Evolutionary conservation across 108 stramenopile species (phyloP).

Genomic region (Cyclotella baltica): DNA sequence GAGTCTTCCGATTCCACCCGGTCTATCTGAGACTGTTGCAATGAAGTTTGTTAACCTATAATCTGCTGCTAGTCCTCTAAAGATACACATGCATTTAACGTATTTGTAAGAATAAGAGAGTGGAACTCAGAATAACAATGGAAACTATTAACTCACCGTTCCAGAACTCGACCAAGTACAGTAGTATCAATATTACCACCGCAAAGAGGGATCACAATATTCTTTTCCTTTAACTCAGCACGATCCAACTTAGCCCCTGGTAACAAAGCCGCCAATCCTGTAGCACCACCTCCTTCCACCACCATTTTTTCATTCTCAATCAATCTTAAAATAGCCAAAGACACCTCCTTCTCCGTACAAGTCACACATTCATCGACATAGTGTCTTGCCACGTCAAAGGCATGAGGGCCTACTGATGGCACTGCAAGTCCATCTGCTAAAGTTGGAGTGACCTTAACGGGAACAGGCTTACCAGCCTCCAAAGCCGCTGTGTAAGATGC

Average conservation of each 20-base stretch:
- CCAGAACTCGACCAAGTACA: constrained; percentile 83
- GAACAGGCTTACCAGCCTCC: constrained; percentile 78
- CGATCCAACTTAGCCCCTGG: constrained; percentile 90
- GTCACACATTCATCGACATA: constrained; percentile 91
- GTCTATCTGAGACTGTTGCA: constrained; percentile 94
- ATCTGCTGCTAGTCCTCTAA: constrained; percentile 94
- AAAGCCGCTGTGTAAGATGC: constrained; percentile 93
- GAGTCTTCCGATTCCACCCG: constrained; percentile 84
- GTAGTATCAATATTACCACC: constrained; percentile 98
- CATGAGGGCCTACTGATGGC: constrained; percentile 90
- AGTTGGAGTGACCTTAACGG: constrained; percentile 72
- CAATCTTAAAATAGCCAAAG: constrained; percentile 91
- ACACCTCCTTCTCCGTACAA: constrained; percentile 86
- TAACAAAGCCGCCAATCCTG: constrained; percentile 92
- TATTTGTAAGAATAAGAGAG: background rate
- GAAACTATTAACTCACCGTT: constrained; percentile 11
- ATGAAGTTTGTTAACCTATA: constrained; percentile 89
- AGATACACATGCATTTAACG: background rate
- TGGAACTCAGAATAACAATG: background rate
- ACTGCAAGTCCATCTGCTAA: constrained; percentile 97
- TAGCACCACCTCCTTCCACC: constrained; percentile 91
- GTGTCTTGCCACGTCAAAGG: constrained; percentile 89
- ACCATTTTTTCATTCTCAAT: constrained; percentile 97
- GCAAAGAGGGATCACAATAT: constrained; percentile 95
- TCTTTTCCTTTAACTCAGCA: constrained; percentile 88